A percentile compares a stretch with the other conserved stretches of the same genome.
Conservation (phyloP, 2,329 filamentous ascomycete species). For the Colletotrichum paranaense region DNA sequence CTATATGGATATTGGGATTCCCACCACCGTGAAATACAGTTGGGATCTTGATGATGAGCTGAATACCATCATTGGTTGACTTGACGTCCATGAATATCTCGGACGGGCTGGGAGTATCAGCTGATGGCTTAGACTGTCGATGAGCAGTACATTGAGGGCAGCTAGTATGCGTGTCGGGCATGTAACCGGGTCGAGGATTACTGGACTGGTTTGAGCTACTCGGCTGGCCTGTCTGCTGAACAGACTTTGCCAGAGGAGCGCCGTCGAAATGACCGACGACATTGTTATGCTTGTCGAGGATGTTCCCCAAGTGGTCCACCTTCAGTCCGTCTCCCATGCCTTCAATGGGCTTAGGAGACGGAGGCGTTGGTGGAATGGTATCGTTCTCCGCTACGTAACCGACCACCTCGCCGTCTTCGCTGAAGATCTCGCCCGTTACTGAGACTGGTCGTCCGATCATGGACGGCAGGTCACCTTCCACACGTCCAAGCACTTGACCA, state of each 20-base stretch:
- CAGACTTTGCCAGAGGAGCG: slow-evolving; percentile 46
- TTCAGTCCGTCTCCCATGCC: slow-evolving; percentile 52
- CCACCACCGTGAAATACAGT: slow-evolving; percentile 60
- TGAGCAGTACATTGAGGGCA: slow-evolving; percentile 16
- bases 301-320: slow-evolving; percentile 58
- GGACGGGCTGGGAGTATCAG: slow-evolving; percentile 55
- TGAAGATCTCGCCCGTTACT: slow-evolving; percentile 58
- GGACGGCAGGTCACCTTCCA: slow-evolving; percentile 64
- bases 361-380: slow-evolving; percentile 39
- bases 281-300: slow-evolving; percentile 56
- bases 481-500: slow-evolving; percentile 62
- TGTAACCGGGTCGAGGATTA: not conserved
- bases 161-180: slow-evolving; percentile 44
- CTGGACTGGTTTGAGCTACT: slow-evolving; percentile 6
- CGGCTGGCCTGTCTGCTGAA: slow-evolving; percentile 51
- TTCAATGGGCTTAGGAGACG: slow-evolving; percentile 44
- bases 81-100: slow-evolving; percentile 69
- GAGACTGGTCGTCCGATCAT: slow-evolving; percentile 63
- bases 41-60: slow-evolving; percentile 67
- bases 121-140: slow-evolving; percentile 44
- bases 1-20: slow-evolving; percentile 46
- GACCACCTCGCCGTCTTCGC: slow-evolving; percentile 54
- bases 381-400: slow-evolving; percentile 58
- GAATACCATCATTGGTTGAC: slow-evolving; percentile 68
- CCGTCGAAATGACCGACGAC: slow-evolving; percentile 60